Base-by-base conservation (phyloP, 1,139 yeast species). In the Blastobotrys serpentis region DNA sequence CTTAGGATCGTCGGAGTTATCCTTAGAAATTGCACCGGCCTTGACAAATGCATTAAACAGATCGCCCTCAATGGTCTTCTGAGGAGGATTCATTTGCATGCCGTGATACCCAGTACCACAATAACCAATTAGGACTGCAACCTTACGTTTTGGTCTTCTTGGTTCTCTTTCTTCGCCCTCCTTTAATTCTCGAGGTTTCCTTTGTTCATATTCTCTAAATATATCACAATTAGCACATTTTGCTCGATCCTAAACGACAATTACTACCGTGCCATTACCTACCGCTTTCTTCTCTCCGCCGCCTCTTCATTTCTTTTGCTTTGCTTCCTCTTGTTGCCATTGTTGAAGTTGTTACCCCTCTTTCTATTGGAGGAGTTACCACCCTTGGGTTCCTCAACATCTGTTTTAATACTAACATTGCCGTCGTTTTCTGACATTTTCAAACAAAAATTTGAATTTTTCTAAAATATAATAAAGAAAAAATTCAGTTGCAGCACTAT, bases 91-190 rank as follows among this genome's bases (percentile, higher is more conserved):
- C 56, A 86, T 74, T 68, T 92, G 99, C 96, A 92, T 88, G 10
- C 99, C 99, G 67, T 88, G 95, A 68, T 90, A 92, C 0, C 98
- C 98, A 0, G 98, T 84, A 43, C 99, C 99, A 67, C 98, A 92
- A 70, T 92, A 92, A 1, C 99, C 98, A 58, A 92, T 76, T 82
- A 89, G 76, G 56, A 87, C 84, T 0, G 97, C 98, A 18, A 89
- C 96, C 67, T 92, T 92, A 53, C 78, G 76, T 71, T 85, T 85
- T n/a, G 94, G 94, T 57, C 74, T 75, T 58, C 92, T 72, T 26
- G 71, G 68, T 60, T 82, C 88, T 25, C 57, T 48, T 3, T 50
- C 58, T 32, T 53, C 57, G 18, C 59, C 62, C 40, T 56, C 60
- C 29, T 46, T 44, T 39, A 56, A 41, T 38, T 52, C 57, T 39